These are phyloP conservation scores for Pythium dissimile DNA, from an alignment of 352 stramenopile genomes.

Conservation along the genomic window DNA sequence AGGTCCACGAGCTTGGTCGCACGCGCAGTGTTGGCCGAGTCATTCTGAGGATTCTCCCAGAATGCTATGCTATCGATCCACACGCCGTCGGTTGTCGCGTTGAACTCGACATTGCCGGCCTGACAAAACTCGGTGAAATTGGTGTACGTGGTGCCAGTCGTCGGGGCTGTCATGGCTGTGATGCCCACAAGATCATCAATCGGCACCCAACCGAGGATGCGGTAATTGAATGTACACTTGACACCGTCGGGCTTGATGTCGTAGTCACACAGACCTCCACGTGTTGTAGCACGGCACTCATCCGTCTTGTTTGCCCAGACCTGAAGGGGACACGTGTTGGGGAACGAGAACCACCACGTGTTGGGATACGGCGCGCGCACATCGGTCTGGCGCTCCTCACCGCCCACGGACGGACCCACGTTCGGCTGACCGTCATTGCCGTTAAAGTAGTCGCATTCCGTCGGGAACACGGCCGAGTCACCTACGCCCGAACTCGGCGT, in stretches of 20 bases:
- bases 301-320: conserved; percentile 41
- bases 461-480: conserved; percentile 32
- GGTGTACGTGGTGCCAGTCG: conserved; percentile 31
- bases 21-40: conserved; percentile 37
- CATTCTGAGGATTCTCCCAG: conserved; percentile 56
- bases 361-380: conserved; percentile 66
- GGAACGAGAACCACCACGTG: conserved; percentile 81
- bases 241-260: conserved; percentile 52
- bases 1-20: conserved; percentile 37
- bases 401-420: conserved; percentile 66
- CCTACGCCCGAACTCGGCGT: conserved; percentile 35
- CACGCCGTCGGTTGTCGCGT: conserved; percentile 26
- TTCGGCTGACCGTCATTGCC: conserved; percentile 57
- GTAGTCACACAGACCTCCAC: conserved; percentile 43
- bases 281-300: conserved; percentile 31
- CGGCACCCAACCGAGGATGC: conserved; percentile 59
- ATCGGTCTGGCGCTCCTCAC: conserved; percentile 45
- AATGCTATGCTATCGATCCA: conserved; percentile 49
- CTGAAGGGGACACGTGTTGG: conserved; percentile 53
- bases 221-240: conserved; percentile 70
- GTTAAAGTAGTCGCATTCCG: conserved; percentile 72
- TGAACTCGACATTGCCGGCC: conserved; percentile 59
- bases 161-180: conserved; percentile 43
- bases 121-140: conserved; percentile 74
- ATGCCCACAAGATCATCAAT: conserved; percentile 80